phyloP scores from a whole-genome alignment of 345 rosid genomes.

The Zanthoxylum bungeanum region DNA sequence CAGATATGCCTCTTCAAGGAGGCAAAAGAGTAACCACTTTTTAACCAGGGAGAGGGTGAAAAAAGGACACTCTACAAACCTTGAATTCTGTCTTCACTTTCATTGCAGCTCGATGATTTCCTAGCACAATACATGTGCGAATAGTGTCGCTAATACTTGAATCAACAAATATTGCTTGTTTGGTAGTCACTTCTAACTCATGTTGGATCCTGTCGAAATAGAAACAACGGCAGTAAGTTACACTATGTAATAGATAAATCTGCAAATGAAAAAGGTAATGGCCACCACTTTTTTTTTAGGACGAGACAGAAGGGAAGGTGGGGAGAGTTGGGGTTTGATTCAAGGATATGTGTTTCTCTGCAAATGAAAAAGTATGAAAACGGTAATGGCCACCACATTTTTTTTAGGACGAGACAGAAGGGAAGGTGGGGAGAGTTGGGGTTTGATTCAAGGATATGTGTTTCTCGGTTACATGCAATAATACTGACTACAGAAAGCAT shows the following conservation, averaged over 20 bases:
- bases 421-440: no score
- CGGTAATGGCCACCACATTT: background rate
- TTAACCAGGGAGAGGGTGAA: background rate
- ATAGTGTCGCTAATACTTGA: conserved; percentile 98
- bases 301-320: no score
- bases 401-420: background rate
- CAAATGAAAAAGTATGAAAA: background rate
- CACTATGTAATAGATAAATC: background rate
- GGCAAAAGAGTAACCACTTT: conserved; percentile 6
- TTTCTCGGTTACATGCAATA: no score
- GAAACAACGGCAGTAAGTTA: conserved; percentile 7
- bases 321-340: no score
- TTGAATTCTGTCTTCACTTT: conserved; percentile 62
- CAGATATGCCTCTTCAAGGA: background rate
- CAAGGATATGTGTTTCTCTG: no score
- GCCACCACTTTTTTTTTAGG: no score
- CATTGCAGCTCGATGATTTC: conserved; percentile 75
- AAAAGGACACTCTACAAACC: conserved; percentile 39
- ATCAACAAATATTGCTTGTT: conserved; percentile 94
- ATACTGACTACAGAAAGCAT: background rate
- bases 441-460: no score
- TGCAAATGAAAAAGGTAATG: no score
- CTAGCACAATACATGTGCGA: conserved; percentile 89
- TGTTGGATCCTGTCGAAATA: conserved; percentile 72
- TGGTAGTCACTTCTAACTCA: conserved; percentile 85